phyloP scores from a whole-genome alignment of 495 filamentous ascomycete genomes.

The Hypoxylon subgilvum region DNA sequence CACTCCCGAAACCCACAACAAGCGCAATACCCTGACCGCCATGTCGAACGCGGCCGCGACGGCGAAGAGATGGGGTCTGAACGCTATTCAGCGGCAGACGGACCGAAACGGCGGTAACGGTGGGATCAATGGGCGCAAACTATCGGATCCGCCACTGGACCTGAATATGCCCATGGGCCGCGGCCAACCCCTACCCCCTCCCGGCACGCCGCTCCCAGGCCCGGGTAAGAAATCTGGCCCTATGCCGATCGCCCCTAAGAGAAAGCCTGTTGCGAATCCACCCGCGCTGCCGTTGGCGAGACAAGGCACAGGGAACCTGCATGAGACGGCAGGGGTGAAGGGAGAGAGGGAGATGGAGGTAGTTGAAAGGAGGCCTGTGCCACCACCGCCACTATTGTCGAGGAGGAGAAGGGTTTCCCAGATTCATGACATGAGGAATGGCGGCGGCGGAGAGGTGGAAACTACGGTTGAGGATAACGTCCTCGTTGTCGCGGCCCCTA shows the following conservation, averaged over 20 bases:
- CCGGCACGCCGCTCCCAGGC: slow-evolving; percentile 67
- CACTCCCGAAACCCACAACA: slow-evolving; percentile 44
- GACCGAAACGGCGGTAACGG: slow-evolving; percentile 39
- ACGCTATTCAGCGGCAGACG: slow-evolving; percentile 66
- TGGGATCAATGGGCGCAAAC: slow-evolving; percentile 16
- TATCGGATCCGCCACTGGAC: slow-evolving; percentile 49
- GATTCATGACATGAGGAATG: slow-evolving; percentile 29
- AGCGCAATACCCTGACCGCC: slow-evolving; percentile 59
- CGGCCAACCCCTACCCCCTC: slow-evolving; percentile 76
- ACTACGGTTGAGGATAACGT: slow-evolving; percentile 53
- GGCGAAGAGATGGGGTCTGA: slow-evolving; percentile 84
- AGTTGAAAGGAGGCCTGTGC: slow-evolving; percentile 49
- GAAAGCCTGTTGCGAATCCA: slow-evolving; percentile 44
- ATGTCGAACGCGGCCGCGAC: slow-evolving; percentile 76
- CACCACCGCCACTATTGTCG: slow-evolving; percentile 47
- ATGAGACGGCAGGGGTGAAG: slow-evolving; percentile 33
- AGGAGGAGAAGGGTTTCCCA: slow-evolving; percentile 37
- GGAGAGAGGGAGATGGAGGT: no score
- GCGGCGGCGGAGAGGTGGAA: no score
- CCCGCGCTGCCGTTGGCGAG: slow-evolving; percentile 41
- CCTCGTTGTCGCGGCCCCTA: slow-evolving; percentile 64
- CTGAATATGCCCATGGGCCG: slow-evolving; percentile 74
- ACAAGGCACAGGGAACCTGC: slow-evolving; percentile 28
- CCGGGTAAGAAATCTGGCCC: slow-evolving; percentile 61
- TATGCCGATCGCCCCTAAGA: slow-evolving; percentile 59